Evolutionary conservation across 352 stramenopile genomes (phyloP), one percentile per base, ranked within the genome.

Genomic region (Pythium chondricola): DNA sequence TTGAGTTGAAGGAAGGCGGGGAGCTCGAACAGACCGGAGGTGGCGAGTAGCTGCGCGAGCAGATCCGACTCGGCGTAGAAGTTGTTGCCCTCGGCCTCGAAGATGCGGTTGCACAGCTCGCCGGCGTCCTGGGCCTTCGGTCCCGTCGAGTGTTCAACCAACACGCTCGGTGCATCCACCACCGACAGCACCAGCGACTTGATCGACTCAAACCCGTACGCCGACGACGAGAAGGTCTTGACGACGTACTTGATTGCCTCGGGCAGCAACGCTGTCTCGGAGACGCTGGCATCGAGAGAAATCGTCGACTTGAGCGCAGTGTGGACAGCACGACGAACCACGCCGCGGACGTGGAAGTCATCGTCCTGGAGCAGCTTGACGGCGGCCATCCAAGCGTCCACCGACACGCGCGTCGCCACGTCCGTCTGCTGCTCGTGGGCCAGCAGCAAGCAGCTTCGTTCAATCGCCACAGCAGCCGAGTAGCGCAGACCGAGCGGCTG

Each of bases 81-180:
- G 47, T 91, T 91, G 56, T 63, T 80, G 58, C 74, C 85, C 55
- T 91, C 80, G 6, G 74, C 66, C 45, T 91, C 80, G 42, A 91
- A 91, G 46, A 91, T 91, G 33, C 73, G 72, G 37, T 66, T 64
- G 43, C 70, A 84, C 7, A 88, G 51, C 36, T 87, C 63, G 26
- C 74, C 64, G 58, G 66, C 77, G 40, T 83, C 69, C 38, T 72
- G 58, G 0, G 64, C 61, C 38, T 71, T 75, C 27, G 56, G 50
- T 13, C 71, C 65, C 17, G 58, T 61, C 27, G 65, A 42, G 48
- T 79, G 85, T 16, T 80, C 61, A 4, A 57, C 31, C 10, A 91
- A 57, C 26, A 79, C 43, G 2, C 44, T 57, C 1, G 62, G 57
- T 0, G 70, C 73, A 26, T 84, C 67, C 10, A 83, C 56, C 4